Evolutionary conservation across 441 rosid genomes (phyloP).

Genomic region (California macrophylla): DNA sequence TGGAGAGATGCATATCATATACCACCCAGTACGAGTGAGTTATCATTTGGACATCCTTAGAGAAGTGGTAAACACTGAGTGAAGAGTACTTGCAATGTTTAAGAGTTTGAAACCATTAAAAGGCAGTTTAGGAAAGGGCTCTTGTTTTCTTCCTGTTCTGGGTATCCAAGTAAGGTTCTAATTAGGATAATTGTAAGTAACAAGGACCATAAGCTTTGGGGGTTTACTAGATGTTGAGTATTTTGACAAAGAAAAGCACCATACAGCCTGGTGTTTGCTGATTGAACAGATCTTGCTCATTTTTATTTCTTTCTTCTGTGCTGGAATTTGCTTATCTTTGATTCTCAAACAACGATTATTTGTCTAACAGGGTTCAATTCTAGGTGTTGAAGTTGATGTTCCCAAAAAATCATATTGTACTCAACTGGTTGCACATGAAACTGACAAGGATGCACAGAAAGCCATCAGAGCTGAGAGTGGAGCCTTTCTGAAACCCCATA

Average conservation of each 20-base stretch:
- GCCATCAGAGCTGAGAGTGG: conserved; percentile 40
- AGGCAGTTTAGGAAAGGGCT: not conserved
- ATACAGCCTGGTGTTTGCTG: not conserved
- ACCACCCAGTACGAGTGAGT: not conserved
- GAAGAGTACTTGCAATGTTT: not conserved
- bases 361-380: conserved; percentile 98
- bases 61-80: not conserved
- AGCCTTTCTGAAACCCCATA: conserved; percentile 58
- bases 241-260: not conserved
- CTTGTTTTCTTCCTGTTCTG: conserved; percentile 6
- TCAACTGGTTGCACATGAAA: conserved; percentile 36
- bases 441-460: conserved; percentile 34
- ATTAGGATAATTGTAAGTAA: not conserved
- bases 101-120: not conserved
- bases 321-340: conserved; percentile 1
- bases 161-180: not conserved
- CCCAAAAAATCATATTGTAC: conserved; percentile 53
- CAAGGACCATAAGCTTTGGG: not conserved
- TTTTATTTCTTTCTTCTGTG: not conserved
- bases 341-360: conserved; percentile 37
- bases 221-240: not conserved
- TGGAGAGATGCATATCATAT: not conserved
- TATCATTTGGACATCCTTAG: not conserved
- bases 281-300: not conserved
- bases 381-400: conserved; percentile 85